Evolutionary conservation across 305 asterid species (phyloP).

Genomic region (Fraxinus sp.): DNA sequence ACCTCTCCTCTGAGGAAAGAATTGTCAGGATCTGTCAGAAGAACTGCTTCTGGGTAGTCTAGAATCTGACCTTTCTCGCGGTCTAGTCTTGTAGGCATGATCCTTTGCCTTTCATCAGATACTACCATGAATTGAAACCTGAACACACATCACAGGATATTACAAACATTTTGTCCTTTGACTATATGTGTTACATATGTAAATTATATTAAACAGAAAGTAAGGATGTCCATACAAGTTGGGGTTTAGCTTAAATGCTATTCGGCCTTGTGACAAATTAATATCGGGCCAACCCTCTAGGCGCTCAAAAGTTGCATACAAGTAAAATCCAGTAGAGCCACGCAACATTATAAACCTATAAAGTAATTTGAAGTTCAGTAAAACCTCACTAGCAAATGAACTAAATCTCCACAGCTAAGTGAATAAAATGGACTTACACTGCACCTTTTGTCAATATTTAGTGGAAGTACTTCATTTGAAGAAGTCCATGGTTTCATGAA

Average conservation of each 20-base stretch:
- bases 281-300: constrained; percentile 72
- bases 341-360: constrained; percentile 64
- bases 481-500: constrained; percentile 43
- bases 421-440: constrained; percentile 27
- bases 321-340: constrained; percentile 68
- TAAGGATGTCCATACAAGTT: constrained; percentile 39
- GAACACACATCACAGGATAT: constrained; percentile 5
- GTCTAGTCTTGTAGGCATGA: constrained; percentile 72
- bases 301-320: constrained; percentile 65
- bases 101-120: constrained; percentile 73
- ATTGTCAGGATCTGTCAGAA: constrained; percentile 65
- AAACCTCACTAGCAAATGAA: neutral
- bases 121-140: constrained; percentile 85
- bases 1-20: constrained; percentile 73
- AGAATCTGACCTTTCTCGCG: constrained; percentile 53
- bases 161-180: neutral
- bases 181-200: neutral
- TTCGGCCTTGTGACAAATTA: constrained; percentile 60
- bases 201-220: neutral
- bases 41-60: constrained; percentile 84
- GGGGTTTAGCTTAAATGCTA: constrained; percentile 68
- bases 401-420: neutral
- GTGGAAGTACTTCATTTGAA: constrained; percentile 40
- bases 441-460: constrained; percentile 84
- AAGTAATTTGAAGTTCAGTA: neutral